Evolutionary conservation across 2,329 filamentous ascomycete species (phyloP).

Genomic region (Chrysoporthe cubensis): DNA sequence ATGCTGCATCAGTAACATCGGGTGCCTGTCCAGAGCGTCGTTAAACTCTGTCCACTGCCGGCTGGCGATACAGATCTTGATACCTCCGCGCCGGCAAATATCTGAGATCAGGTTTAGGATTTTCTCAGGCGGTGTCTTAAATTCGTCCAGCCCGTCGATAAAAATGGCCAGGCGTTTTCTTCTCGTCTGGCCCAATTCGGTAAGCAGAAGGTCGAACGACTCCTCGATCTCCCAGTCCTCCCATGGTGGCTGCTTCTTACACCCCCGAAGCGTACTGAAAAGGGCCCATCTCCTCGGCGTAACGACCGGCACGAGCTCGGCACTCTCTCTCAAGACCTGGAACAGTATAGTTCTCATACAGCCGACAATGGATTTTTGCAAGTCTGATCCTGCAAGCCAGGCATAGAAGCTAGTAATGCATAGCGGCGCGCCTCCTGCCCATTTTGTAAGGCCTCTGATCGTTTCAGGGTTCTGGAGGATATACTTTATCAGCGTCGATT

Average conservation of each 20-base stretch:
- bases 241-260: background rate
- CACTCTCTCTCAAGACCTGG: background rate
- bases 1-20: background rate
- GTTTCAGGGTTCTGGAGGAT: background rate
- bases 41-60: background rate
- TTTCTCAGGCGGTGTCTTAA: background rate
- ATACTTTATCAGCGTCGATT: background rate
- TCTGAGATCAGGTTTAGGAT: background rate
- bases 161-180: background rate
- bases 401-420: background rate
- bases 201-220: background rate
- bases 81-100: background rate
- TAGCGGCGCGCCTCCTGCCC: background rate
- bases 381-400: background rate
- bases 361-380: background rate
- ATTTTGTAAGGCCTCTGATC: background rate
- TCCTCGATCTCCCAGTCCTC: background rate
- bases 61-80: background rate
- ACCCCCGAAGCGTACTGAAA: background rate
- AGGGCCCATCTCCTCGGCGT: background rate
- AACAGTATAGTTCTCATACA: background rate
- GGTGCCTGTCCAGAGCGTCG: background rate
- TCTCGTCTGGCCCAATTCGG: background rate
- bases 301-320: background rate
- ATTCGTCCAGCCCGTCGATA: background rate